Conservation (phyloP, 345 rosid species). For the Arabis alpina region DNA sequence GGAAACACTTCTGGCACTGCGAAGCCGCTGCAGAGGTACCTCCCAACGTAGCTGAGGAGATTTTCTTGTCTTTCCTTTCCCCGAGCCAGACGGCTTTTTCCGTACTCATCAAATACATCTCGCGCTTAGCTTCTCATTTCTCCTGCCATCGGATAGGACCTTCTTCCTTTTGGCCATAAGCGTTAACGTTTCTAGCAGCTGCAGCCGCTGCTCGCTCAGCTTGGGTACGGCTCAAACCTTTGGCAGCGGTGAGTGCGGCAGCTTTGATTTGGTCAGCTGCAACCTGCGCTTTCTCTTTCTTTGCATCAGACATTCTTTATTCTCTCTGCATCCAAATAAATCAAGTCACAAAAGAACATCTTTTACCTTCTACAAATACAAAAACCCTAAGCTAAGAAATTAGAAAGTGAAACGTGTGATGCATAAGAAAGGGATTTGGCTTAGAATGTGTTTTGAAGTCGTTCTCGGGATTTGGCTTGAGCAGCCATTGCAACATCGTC, state of each 20-base stretch:
- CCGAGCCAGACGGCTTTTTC: slow-evolving; percentile 92
- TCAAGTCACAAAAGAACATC: no score
- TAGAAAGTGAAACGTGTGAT: no score
- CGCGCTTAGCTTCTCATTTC: slow-evolving; percentile 93
- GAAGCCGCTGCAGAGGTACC: slow-evolving; percentile 44
- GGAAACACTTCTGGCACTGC: slow-evolving; percentile 94
- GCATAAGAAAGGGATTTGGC: no score
- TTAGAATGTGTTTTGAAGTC: slow-evolving; percentile 59
- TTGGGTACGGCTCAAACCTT: slow-evolving; percentile 96
- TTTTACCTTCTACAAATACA: no score
- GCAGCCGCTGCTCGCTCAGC: slow-evolving; percentile 96
- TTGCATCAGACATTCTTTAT: no score
- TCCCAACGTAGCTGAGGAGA: slow-evolving; percentile 50
- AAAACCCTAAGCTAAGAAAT: no score
- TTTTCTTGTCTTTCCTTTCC: slow-evolving; percentile 83
- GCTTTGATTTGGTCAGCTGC: slow-evolving; percentile 96
- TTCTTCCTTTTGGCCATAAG: slow-evolving; percentile 98
- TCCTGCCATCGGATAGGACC: slow-evolving; percentile 99
- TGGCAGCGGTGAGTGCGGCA: slow-evolving; percentile 82
- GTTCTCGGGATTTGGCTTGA: slow-evolving; percentile 59
- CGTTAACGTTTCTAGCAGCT: slow-evolving; percentile 93
- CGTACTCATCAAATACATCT: slow-evolving; percentile 98
- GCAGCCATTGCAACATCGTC: slow-evolving; percentile 81
- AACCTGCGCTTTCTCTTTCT: slow-evolving; percentile 86
- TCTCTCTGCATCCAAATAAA: no score